These are phyloP conservation scores for Leccinum broughii DNA, from an alignment of 768 basidiomycete genomes.

Conservation along the genomic window DNA sequence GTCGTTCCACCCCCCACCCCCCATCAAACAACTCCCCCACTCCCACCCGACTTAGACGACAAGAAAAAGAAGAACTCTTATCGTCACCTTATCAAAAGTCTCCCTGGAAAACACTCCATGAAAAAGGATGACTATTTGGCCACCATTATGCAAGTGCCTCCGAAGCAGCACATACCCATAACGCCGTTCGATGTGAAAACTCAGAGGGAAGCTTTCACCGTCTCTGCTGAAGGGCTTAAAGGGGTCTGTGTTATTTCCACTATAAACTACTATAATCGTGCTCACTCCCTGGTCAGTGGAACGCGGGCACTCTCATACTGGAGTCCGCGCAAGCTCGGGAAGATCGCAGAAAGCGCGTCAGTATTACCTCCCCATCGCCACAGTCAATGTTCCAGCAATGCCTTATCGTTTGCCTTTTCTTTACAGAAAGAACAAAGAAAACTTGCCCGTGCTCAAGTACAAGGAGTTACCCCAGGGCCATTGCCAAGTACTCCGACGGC, in stretches of 20 bases:
- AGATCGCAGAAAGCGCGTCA: conserved; percentile 73
- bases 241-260: conserved; percentile 49
- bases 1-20: conserved; percentile 29
- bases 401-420: conserved; percentile 6
- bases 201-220: conserved; percentile 70
- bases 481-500: conserved; percentile 26
- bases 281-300: conserved; percentile 53
- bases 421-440: conserved; percentile 71
- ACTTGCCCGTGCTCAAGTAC: conserved; percentile 56
- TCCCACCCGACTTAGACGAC: conserved; percentile 55
- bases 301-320: conserved; percentile 55
- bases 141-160: conserved; percentile 64
- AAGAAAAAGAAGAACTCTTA: conserved; percentile 78
- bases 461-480: conserved; percentile 25
- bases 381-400: conserved; percentile 9
- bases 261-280: conserved; percentile 4
- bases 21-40: conserved; percentile 38
- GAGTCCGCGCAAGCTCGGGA: conserved; percentile 76
- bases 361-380: conserved; percentile 30
- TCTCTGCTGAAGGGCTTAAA: conserved; percentile 72
- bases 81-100: conserved; percentile 72
- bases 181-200: conserved; percentile 62
- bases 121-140: conserved; percentile 77
- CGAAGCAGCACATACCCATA: conserved; percentile 69
- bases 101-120: conserved; percentile 78